Conservation (phyloP, 1,284 basidiomycete genomes). For the Cryptococcus depauperatus region DNA sequence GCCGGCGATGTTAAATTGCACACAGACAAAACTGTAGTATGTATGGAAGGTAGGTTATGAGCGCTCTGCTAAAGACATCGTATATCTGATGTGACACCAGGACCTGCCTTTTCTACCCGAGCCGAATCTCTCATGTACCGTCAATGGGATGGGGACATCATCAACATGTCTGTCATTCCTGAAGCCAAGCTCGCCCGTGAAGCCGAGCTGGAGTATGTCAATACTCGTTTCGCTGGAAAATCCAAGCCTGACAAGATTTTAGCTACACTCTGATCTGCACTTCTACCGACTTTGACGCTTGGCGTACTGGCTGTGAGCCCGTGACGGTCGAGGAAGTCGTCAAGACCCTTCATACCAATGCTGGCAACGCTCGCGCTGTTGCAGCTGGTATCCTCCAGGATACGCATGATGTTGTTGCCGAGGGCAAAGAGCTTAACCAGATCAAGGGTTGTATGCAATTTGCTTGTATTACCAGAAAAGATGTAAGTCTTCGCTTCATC, state of each 20-base stretch:
- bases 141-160: slow-evolving; percentile 83
- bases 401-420: slow-evolving; percentile 56
- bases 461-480: slow-evolving; percentile 70
- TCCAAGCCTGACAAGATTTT: neutral
- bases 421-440: slow-evolving; percentile 53
- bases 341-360: slow-evolving; percentile 78
- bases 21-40: slow-evolving; percentile 75
- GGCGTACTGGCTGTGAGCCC: slow-evolving; percentile 67
- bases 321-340: slow-evolving; percentile 80
- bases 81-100: slow-evolving; percentile 12
- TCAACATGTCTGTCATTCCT: slow-evolving; percentile 90
- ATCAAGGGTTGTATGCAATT: slow-evolving; percentile 72
- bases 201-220: slow-evolving; percentile 74
- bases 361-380: slow-evolving; percentile 63
- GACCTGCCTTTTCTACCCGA: slow-evolving; percentile 58
- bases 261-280: slow-evolving; percentile 88
- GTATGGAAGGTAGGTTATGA: slow-evolving; percentile 85
- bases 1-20: slow-evolving; percentile 57
- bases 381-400: slow-evolving; percentile 69
- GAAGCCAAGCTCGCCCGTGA: slow-evolving; percentile 94
- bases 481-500: slow-evolving; percentile 26
- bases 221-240: neutral
- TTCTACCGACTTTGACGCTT: slow-evolving; percentile 83
- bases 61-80: neutral
- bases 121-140: slow-evolving; percentile 95